A percentile compares a stretch with the other conserved stretches of the same genome.
These are phyloP conservation scores for Tolypocladium pustulatum DNA, from an alignment of 2,329 filamentous ascomycete species.

Conservation along the genomic window DNA sequence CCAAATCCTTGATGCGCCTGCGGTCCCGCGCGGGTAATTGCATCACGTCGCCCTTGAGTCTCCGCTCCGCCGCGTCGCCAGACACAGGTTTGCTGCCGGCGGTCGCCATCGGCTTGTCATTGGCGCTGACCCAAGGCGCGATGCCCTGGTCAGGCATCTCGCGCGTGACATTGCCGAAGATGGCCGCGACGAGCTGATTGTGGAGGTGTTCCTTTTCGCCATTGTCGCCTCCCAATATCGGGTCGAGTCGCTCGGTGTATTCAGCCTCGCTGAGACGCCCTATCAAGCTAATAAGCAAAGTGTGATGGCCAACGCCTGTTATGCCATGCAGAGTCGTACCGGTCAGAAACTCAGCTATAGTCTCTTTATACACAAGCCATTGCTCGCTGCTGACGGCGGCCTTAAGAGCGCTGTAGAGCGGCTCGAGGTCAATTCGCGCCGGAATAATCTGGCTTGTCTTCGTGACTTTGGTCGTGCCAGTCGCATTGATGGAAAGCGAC, in stretches of 20 bases:
- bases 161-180: slow-evolving; percentile 59
- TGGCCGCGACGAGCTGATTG: slow-evolving; percentile 56
- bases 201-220: slow-evolving; percentile 54
- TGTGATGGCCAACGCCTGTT: neutral
- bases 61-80: slow-evolving; percentile 55
- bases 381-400: slow-evolving; percentile 47
- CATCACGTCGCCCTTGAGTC: slow-evolving; percentile 60
- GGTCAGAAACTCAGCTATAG: slow-evolving; percentile 51
- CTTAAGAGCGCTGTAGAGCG: slow-evolving; percentile 53
- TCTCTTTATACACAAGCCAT: slow-evolving; percentile 55
- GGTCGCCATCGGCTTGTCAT: slow-evolving; percentile 52
- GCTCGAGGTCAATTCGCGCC: slow-evolving; percentile 56
- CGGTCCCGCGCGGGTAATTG: slow-evolving; percentile 56
- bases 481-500: slow-evolving; percentile 41
- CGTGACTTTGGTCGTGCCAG: slow-evolving; percentile 37
- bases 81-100: slow-evolving; percentile 51
- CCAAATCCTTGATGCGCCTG: slow-evolving; percentile 55
- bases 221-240: slow-evolving; percentile 44
- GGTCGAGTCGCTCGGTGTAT: slow-evolving; percentile 47
- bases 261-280: slow-evolving; percentile 54
- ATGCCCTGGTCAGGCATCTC: slow-evolving; percentile 59
- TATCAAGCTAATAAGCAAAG: slow-evolving; percentile 23
- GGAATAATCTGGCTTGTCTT: slow-evolving; percentile 55
- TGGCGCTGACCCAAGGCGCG: slow-evolving; percentile 61
- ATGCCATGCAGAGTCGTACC: slow-evolving; percentile 28